Percentiles rank a stretch among this genome's conserved stretches.
These are phyloP conservation scores for Kazachstania viticola DNA, from an alignment of 805 yeast species.

Conservation along the genomic window DNA sequence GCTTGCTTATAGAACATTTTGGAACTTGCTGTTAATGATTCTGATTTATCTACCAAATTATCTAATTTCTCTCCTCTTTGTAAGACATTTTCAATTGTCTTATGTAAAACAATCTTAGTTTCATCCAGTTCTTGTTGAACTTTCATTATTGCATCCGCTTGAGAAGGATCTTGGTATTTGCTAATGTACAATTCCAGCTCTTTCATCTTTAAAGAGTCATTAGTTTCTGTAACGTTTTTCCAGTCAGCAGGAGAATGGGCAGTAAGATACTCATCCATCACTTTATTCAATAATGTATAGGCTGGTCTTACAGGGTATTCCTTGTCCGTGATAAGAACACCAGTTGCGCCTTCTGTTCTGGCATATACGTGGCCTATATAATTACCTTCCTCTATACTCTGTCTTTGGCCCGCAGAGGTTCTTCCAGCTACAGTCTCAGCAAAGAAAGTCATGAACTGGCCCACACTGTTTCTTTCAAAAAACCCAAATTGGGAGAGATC, in stretches of 20 bases:
- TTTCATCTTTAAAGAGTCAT: constrained; percentile 23
- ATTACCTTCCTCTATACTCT: constrained; percentile 82
- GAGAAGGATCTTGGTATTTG: constrained; percentile 92
- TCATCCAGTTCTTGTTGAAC: constrained; percentile 97
- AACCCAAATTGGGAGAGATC: constrained; percentile 81
- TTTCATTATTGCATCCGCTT: constrained; percentile 93
- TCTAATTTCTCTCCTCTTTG: constrained; percentile 96
- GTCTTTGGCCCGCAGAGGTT: constrained; percentile 84
- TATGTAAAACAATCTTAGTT: constrained; percentile 90
- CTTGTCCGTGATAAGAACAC: constrained; percentile 84
- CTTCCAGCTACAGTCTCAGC: constrained; percentile 82
- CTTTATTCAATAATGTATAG: constrained; percentile 79
- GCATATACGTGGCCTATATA: constrained; percentile 89
- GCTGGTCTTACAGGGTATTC: constrained; percentile 97
- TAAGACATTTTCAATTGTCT: constrained; percentile 86
- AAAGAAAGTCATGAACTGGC: constrained; percentile 92
- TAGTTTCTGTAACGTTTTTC: constrained; percentile 39
- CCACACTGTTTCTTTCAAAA: constrained; percentile 73
- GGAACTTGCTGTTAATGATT: constrained; percentile 77
- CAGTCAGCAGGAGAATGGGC: constrained; percentile 62
- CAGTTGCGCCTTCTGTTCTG: constrained; percentile 82
- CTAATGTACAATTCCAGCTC: constrained; percentile 57
- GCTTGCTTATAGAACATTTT: constrained; percentile 96
- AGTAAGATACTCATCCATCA: constrained; percentile 80
- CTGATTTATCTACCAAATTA: constrained; percentile 87